Percentiles rank a stretch among this genome's conserved stretches.
phyloP scores from a whole-genome alignment of 257 asterid species.

The Lithospermum erythrorhizon region DNA sequence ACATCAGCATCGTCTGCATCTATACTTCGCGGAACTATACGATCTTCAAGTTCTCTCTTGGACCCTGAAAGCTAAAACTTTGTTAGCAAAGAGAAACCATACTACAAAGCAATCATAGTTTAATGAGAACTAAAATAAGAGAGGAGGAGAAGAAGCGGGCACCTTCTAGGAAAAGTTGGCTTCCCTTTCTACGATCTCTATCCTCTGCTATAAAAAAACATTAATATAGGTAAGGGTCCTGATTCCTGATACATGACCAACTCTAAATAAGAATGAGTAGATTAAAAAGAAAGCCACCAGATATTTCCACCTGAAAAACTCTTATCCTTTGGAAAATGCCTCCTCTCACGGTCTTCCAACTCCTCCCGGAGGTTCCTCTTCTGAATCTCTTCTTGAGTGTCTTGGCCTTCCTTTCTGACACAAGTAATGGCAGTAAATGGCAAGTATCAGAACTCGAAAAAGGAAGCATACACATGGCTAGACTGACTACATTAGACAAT shows the following conservation, averaged over 20 bases:
- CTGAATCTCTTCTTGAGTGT: slow-evolving; percentile 67
- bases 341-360: slow-evolving; percentile 70
- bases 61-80: slow-evolving; percentile 33
- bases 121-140: neutral
- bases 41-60: slow-evolving; percentile 70
- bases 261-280: slow-evolving; percentile 2
- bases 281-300: neutral
- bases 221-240: neutral
- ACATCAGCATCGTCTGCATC: slow-evolving; percentile 87
- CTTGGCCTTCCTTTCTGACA: slow-evolving; percentile 74
- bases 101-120: neutral
- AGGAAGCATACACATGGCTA: neutral
- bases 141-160: slow-evolving; percentile 11
- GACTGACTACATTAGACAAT: neutral
- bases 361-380: slow-evolving; percentile 70
- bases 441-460: neutral
- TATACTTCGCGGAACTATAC: slow-evolving; percentile 56
- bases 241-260: neutral
- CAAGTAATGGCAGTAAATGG: neutral
- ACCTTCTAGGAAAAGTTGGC: slow-evolving; percentile 85
- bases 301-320: slow-evolving; percentile 9
- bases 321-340: slow-evolving; percentile 64
- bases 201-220: slow-evolving; percentile 49
- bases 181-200: slow-evolving; percentile 75
- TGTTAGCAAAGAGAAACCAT: neutral